A percentile compares a stretch with the other conserved stretches of the same genome.
phyloP scores from a whole-genome alignment of 345 rosid species.

The Zanthoxylum bungeanum region DNA sequence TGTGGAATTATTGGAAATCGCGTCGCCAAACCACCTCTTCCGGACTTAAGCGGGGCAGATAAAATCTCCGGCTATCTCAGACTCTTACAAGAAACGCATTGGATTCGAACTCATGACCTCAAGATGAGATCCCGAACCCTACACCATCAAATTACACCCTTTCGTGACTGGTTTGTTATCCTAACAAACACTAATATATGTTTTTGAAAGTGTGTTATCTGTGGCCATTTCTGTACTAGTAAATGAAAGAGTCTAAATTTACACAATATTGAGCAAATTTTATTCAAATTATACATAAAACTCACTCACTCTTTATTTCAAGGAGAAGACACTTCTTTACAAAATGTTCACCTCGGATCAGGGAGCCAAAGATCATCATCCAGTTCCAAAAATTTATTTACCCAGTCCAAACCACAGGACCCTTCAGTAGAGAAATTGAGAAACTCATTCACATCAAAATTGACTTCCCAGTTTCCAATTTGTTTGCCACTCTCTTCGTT shows the following conservation, averaged over 20 bases:
- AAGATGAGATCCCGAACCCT: no score
- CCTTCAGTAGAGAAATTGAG: conserved; percentile 40
- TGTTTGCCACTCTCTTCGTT: conserved; percentile 9
- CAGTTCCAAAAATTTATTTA: conserved; percentile 37
- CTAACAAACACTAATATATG: not conserved
- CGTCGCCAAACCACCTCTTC: no score
- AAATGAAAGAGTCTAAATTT: not conserved
- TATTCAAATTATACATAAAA: not conserved
- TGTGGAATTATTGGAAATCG: no score
- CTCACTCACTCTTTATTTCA: no score
- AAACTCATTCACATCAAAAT: conserved; percentile 30
- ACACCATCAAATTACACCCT: no score
- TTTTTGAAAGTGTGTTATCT: not conserved
- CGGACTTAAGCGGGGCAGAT: no score
- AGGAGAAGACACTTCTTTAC: not conserved
- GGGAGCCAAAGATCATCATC: conserved; percentile 27
- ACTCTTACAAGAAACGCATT: no score
- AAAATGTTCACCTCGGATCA: conserved; percentile 10
- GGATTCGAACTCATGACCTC: no score
- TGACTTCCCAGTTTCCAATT: conserved; percentile 1
- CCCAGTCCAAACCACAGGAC: conserved; percentile 42
- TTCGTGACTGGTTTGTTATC: not conserved
- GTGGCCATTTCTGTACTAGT: not conserved
- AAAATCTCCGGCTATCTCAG: no score
- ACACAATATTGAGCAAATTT: not conserved